phyloP scores from a whole-genome alignment of 768 basidiomycete genomes.

The Kwoniella pini region DNA sequence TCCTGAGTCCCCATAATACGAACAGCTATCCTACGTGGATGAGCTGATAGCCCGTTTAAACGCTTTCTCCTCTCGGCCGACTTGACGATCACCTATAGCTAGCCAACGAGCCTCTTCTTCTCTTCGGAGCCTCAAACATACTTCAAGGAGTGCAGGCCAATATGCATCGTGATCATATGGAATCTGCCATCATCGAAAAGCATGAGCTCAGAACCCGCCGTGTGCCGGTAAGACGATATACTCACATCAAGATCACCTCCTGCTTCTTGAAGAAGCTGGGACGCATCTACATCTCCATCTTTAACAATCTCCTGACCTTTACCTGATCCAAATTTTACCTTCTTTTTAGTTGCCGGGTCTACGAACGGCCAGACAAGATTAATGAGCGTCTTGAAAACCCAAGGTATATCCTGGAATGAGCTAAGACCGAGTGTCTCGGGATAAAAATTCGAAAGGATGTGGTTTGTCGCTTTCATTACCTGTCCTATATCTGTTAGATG shows the following conservation, averaged over 20 bases:
- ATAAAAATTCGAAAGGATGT: slow-evolving; percentile 43
- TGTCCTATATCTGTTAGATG: slow-evolving; percentile 25
- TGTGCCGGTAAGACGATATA: neutral
- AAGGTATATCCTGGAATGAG: slow-evolving; percentile 42
- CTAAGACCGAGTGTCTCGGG: slow-evolving; percentile 46
- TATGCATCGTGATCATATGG: slow-evolving; percentile 44
- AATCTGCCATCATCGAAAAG: slow-evolving; percentile 14
- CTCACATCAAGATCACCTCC: slow-evolving; percentile 49
- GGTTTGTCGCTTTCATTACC: slow-evolving; percentile 40
- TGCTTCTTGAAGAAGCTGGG: slow-evolving; percentile 37
- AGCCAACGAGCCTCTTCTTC: slow-evolving; percentile 28
- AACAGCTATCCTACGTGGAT: neutral
- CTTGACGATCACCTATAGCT: slow-evolving; percentile 26
- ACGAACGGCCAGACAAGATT: slow-evolving; percentile 55
- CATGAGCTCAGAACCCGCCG: neutral
- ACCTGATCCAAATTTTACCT: slow-evolving; percentile 32
- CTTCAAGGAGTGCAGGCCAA: slow-evolving; percentile 35
- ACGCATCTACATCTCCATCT: slow-evolving; percentile 30
- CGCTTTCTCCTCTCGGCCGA: slow-evolving; percentile 26
- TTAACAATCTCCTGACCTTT: slow-evolving; percentile 16
- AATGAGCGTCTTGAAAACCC: slow-evolving; percentile 46
- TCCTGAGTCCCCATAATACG: neutral
- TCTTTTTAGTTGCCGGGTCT: slow-evolving; percentile 43
- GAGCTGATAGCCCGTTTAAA: slow-evolving; percentile 11
- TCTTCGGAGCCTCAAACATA: slow-evolving; percentile 25